phyloP scores from a whole-genome alignment of 139 green algal genomes.

The Asterochloris erici region DNA sequence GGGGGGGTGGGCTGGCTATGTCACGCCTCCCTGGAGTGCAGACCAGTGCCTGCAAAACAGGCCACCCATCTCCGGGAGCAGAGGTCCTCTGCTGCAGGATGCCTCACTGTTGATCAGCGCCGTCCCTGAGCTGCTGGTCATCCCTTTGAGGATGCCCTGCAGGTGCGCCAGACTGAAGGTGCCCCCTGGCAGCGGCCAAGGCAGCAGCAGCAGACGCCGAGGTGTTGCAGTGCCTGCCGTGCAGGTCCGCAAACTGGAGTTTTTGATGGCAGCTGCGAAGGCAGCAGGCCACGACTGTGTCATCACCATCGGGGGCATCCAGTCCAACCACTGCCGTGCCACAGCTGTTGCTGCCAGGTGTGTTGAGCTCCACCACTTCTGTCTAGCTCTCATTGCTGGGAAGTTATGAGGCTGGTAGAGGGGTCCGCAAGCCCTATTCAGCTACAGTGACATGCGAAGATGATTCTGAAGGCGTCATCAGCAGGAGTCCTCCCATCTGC shows the following conservation, averaged over 20 bases:
- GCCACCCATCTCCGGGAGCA: too few relatives aligned
- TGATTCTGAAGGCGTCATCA: too few relatives aligned
- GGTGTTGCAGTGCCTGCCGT: neutral
- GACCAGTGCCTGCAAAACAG: too few relatives aligned
- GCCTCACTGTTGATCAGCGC: neutral
- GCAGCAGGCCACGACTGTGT: constrained; percentile 68
- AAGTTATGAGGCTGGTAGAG: too few relatives aligned
- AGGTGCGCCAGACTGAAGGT: neutral
- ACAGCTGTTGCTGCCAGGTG: constrained; percentile 63
- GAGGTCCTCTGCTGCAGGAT: neutral
- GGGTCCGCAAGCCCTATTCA: too few relatives aligned
- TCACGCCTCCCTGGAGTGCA: too few relatives aligned
- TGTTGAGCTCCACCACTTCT: too few relatives aligned
- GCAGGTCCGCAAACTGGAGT: constrained; percentile 95
- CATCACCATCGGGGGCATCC: constrained; percentile 90
- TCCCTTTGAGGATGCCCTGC: too few relatives aligned
- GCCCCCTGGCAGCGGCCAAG: neutral
- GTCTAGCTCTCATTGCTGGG: too few relatives aligned
- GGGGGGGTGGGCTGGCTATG: too few relatives aligned
- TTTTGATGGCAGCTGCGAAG: constrained; percentile 81
- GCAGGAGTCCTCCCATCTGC: too few relatives aligned
- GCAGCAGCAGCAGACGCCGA: neutral
- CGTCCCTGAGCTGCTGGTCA: neutral
- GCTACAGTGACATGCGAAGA: too few relatives aligned
- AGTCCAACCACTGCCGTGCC: constrained; percentile 84